A percentile compares a stretch with the other conserved stretches of the same genome.
phyloP scores from a whole-genome alignment of 73 alveolate genomes.

The Tetrahymena thermophila region DNA sequence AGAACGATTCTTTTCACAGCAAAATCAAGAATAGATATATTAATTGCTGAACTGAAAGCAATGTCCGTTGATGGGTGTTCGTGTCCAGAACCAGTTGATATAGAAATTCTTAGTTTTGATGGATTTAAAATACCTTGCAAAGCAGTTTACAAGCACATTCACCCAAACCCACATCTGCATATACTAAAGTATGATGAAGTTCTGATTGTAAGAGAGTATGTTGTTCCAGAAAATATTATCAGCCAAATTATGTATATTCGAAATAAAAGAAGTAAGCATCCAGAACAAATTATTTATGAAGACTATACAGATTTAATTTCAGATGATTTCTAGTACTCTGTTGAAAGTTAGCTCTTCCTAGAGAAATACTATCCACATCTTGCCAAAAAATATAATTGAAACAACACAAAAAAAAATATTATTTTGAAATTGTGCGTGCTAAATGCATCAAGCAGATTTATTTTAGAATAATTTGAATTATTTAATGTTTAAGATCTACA shows the following conservation, averaged over 20 bases:
- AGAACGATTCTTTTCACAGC: neutral
- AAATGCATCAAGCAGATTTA: neutral
- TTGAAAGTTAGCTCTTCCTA: neutral
- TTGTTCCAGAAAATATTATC: neutral
- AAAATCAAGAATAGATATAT: neutral
- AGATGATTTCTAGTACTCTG: neutral
- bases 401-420: too few relatives aligned
- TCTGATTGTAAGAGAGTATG: neutral
- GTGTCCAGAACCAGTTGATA: neutral
- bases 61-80: neutral
- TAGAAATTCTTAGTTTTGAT: neutral
- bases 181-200: neutral
- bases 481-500: neutral
- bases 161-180: neutral
- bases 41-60: neutral
- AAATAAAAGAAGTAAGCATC: neutral
- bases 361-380: neutral
- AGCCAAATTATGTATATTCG: neutral
- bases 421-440: neutral
- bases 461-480: neutral
- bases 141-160: neutral
- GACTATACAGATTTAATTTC: neutral
- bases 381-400: neutral
- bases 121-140: neutral
- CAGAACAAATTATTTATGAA: neutral